Percentiles rank a stretch among this genome's conserved stretches.
These are phyloP conservation scores for Podospora conica DNA, from an alignment of 495 filamentous ascomycete species.

Conservation along the genomic window DNA sequence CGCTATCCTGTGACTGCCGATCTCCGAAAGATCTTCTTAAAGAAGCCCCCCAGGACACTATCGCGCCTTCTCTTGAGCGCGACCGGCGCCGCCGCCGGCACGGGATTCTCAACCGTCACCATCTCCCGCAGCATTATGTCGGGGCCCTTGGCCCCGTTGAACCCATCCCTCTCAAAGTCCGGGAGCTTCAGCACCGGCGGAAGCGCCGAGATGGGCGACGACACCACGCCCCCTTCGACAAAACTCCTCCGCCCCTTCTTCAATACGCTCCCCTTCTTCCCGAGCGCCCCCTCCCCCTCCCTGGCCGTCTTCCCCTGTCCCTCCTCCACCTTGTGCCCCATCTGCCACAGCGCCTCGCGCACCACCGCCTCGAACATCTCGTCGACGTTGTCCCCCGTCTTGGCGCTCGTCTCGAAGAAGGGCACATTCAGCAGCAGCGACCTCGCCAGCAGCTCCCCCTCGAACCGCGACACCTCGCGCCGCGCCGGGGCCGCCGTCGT, in stretches of 20 bases:
- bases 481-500: conserved; percentile 4
- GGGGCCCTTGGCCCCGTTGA: neutral
- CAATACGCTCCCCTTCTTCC: conserved; percentile 2
- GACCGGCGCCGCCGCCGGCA: neutral
- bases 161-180: neutral
- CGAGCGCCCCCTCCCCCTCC: neutral
- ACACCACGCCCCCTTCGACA: neutral
- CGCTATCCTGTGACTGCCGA: conserved; percentile 9
- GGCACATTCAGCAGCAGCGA: conserved; percentile 15
- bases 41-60: conserved; percentile 13
- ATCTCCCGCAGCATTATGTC: neutral
- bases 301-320: neutral
- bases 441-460: conserved; percentile 17
- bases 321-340: conserved; percentile 6
- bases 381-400: conserved; percentile 24
- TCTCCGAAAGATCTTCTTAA: conserved; percentile 12
- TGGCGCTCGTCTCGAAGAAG: conserved; percentile 23
- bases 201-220: neutral
- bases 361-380: conserved; percentile 22
- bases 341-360: conserved; percentile 17
- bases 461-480: conserved; percentile 15
- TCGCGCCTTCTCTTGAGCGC: conserved; percentile 1
- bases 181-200: neutral
- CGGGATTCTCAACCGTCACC: neutral
- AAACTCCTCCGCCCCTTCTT: neutral